A percentile compares a stretch with the other conserved stretches of the same genome.
These are phyloP conservation scores for Ophiorrhiza pumila DNA, from an alignment of 257 asterid species.

Conservation along the genomic window DNA sequence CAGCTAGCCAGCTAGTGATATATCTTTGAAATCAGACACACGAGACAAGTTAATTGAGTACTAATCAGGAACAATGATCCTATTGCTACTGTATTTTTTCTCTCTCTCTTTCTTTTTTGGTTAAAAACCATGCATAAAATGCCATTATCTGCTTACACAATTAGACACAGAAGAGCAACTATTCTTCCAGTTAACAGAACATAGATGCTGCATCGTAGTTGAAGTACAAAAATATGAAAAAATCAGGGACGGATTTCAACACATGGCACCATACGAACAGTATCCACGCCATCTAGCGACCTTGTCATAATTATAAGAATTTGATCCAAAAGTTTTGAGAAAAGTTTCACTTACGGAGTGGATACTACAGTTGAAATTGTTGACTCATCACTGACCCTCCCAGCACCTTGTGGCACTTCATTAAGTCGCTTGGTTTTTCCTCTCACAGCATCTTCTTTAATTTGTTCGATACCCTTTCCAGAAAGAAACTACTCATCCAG, in stretches of 20 bases:
- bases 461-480: constrained; percentile 69
- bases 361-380: constrained; percentile 28
- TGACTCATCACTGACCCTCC: constrained; percentile 24
- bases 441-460: constrained; percentile 46
- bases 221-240: background rate
- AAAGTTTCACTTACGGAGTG: constrained; percentile 16
- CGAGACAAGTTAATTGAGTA: background rate
- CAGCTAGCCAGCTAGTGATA: background rate
- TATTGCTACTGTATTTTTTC: background rate
- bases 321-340: background rate
- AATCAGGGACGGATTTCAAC: background rate
- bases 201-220: background rate
- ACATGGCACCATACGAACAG: background rate
- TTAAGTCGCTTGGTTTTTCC: constrained; percentile 41
- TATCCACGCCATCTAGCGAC: background rate
- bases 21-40: background rate
- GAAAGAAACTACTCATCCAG: constrained; percentile 42
- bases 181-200: background rate
- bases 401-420: constrained; percentile 29
- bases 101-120: background rate
- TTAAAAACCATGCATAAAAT: background rate
- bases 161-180: background rate
- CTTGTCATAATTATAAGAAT: background rate
- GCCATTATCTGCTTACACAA: background rate
- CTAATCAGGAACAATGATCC: background rate